Base-by-base conservation (phyloP, 2,329 filamentous ascomycete genomes). In the Diplodia seriata region DNA sequence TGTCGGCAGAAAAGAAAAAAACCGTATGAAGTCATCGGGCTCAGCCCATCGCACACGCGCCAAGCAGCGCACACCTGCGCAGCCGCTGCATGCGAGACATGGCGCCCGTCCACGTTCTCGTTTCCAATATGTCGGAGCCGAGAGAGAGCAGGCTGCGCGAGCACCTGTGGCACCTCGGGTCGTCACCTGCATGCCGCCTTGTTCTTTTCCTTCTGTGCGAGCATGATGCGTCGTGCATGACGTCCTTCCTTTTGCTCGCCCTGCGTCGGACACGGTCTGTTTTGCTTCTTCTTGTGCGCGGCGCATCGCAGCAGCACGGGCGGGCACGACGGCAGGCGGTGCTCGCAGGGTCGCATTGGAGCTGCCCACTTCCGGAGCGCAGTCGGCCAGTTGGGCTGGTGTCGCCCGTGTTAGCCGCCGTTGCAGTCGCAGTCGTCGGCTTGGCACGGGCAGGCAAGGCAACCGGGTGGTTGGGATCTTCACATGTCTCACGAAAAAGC, bases 1-100 rank as follows among this genome's bases (percentile, higher is more conserved):
- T 47, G 38, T 49, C 54, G 54, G 54, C 54, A 38, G 26, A 29
- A 20, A 47, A 47, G 14, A 5, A 47, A 47, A 20, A n/a, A 20
- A 9, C 23, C 51, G n/a, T 3, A 63, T 63, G 59, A 63, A 63
- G 59, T 63, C 59, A 63, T 63, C 33, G 31, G 31, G n/a, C 54
- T 36, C n/a, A 29, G 12, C 23, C 33, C 20, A 49, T 43, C 23
- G 26, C 55, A 33, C 23, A 20, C 47, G 23, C 59, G 29, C 59
- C 23, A n/a, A 15, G 38, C 29, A 29, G 15, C 33, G 26, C 26
- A 6, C 33, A 23, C 56, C 14, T 40, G 20, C 12, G 23, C 12
- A 40, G 29, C 29, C 59, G 43, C 38, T 18, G 40, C 57, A 49
- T 49, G 57, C 57, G 57, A 33, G 47, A 49, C 57, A 49, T 61